These are phyloP conservation scores for Populus tomentosa DNA, from an alignment of 441 rosid genomes.

Conservation along the genomic window DNA sequence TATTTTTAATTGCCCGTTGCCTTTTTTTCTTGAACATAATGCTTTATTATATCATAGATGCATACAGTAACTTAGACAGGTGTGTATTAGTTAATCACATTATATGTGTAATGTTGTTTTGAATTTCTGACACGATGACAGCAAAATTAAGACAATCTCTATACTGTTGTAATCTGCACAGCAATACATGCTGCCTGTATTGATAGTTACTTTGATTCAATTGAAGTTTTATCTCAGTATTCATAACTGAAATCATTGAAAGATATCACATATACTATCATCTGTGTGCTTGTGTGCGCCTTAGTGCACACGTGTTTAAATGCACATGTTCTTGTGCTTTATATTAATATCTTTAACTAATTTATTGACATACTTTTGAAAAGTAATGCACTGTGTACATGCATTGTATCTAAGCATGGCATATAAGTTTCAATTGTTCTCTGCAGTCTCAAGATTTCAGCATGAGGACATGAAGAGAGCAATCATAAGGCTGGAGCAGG, in stretches of 20 bases:
- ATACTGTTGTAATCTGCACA: not conserved
- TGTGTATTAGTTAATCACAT: not conserved
- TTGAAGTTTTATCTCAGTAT: not conserved
- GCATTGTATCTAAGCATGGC: not conserved
- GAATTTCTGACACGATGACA: not conserved
- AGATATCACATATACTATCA: not conserved
- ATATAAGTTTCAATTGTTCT: not conserved
- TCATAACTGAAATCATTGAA: not conserved
- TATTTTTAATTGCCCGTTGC: not conserved
- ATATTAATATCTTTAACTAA: not conserved
- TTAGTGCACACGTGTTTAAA: not conserved
- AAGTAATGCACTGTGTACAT: not conserved
- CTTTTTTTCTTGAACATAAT: not conserved
- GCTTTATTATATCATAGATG: not conserved
- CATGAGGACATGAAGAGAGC: constrained; percentile 54
- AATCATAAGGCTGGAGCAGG: constrained; percentile 80
- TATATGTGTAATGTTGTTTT: not conserved
- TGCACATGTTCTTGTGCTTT: not conserved
- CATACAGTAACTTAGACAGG: not conserved
- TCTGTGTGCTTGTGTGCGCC: not conserved
- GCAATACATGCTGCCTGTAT: not conserved
- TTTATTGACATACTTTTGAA: not conserved
- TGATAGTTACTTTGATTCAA: not conserved
- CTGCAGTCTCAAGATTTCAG: constrained; percentile 71
- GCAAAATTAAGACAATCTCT: not conserved